Percentiles rank a stretch among this genome's conserved stretches.
These are phyloP conservation scores for Teunomyces stri DNA, from an alignment of 805 yeast species.

Conservation along the genomic window DNA sequence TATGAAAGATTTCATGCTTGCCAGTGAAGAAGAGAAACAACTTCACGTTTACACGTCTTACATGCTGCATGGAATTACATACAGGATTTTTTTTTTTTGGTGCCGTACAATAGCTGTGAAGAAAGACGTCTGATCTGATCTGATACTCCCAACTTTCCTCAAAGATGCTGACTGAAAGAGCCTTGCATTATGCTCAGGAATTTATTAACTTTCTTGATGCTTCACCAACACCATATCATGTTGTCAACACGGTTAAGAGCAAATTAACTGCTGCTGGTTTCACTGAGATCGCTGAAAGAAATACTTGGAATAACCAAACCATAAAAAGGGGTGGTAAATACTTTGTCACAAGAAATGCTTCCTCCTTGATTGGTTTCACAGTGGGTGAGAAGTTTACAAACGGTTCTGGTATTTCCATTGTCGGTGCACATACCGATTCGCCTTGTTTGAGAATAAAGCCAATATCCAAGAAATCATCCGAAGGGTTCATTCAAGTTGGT, in stretches of 20 bases:
- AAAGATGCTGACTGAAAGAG: slow-evolving; percentile 5
- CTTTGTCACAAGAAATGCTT: slow-evolving; percentile 84
- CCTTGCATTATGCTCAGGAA: slow-evolving; percentile 47
- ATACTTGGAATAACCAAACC: slow-evolving; percentile 57
- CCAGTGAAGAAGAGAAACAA: no score
- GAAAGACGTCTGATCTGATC: no score
- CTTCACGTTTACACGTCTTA: not conserved
- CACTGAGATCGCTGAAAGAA: slow-evolving; percentile 67
- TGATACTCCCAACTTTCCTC: no score
- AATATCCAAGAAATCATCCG: slow-evolving; percentile 61
- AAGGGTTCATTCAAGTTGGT: slow-evolving; percentile 85
- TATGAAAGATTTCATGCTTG: not conserved
- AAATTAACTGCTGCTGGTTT: slow-evolving; percentile 64
- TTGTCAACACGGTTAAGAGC: slow-evolving; percentile 64
- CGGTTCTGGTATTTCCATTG: slow-evolving; percentile 81
- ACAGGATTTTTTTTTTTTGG: not conserved
- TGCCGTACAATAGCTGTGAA: not conserved
- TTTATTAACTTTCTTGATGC: slow-evolving; percentile 76
- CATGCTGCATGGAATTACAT: not conserved
- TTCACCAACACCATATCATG: slow-evolving; percentile 95
- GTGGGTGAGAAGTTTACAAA: slow-evolving; percentile 71
- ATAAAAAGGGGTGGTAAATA: slow-evolving; percentile 56
- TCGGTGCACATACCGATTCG: slow-evolving; percentile 96
- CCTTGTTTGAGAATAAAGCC: slow-evolving; percentile 91
- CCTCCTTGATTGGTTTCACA: slow-evolving; percentile 84